phyloP scores from a whole-genome alignment of 176 grass and related monocot species.

The Carex cristatella region DNA sequence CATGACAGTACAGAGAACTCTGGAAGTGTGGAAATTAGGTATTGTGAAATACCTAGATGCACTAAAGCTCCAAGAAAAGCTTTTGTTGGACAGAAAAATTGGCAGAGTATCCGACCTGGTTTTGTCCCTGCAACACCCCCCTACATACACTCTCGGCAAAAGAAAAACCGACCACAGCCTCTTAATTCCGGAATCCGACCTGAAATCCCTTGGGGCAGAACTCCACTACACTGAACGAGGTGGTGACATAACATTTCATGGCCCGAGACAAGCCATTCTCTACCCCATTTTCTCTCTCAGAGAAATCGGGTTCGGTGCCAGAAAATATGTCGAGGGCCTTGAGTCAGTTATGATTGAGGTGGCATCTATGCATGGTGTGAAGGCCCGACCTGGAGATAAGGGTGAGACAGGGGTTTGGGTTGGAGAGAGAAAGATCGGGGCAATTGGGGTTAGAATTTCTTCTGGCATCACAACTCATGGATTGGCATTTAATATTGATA shows the following conservation, averaged over 20 bases:
- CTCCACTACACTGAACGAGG: conserved; percentile 73
- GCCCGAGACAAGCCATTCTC: conserved; percentile 73
- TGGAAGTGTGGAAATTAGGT: conserved; percentile 64
- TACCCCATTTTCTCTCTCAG: conserved; percentile 71
- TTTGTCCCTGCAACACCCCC: conserved; percentile 74
- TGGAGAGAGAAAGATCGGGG: conserved; percentile 82
- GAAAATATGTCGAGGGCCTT: conserved; percentile 81
- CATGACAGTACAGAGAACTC: conserved; percentile 35
- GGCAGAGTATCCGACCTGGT: conserved; percentile 49
- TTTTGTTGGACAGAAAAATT: conserved; percentile 55
- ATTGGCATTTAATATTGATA: conserved; percentile 72
- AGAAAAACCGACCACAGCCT: conserved; percentile 70
- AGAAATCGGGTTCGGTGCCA: conserved; percentile 52
- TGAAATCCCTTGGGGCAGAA: conserved; percentile 58
- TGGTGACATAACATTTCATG: conserved; percentile 89
- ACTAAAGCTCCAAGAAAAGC: conserved; percentile 75
- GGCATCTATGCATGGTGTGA: conserved; percentile 59
- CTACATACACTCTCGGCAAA: conserved; percentile 93
- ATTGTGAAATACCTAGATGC: conserved; percentile 66
- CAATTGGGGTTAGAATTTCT: conserved; percentile 92
- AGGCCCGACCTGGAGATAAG: conserved; percentile 39
- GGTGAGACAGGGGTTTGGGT: conserved; percentile 87
- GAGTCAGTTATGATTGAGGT: conserved; percentile 77
- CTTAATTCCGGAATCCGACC: conserved; percentile 42
- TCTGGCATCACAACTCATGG: conserved; percentile 74